These are phyloP conservation scores for Chrysoporthe austroafricana DNA, from an alignment of 2,329 filamentous ascomycete species.

Conservation along the genomic window DNA sequence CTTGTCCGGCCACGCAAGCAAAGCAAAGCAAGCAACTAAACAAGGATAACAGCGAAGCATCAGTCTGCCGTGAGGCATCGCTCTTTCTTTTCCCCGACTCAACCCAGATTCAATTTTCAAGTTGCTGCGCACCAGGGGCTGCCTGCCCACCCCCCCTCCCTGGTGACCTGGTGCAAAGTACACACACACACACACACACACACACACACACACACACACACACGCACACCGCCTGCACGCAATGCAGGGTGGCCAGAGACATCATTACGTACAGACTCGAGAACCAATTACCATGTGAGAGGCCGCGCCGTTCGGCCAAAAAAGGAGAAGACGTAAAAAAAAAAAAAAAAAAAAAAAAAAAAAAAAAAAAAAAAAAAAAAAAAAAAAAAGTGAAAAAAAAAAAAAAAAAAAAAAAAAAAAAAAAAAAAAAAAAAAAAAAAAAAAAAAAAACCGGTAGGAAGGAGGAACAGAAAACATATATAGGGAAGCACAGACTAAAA, in stretches of 20 bases:
- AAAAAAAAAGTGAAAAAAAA: background rate
- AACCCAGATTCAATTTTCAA: background rate
- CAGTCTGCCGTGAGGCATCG: conserved; percentile 21
- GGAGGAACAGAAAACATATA: too few species aligned
- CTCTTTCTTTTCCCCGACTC: conserved; percentile 9
- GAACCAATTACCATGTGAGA: background rate
- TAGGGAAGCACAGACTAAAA: too few species aligned
- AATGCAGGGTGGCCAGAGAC: background rate
- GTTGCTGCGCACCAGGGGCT: background rate
- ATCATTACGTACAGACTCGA: background rate
- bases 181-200: background rate
- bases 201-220: background rate
- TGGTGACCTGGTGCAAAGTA: background rate
- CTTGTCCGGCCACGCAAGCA: background rate
- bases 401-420: background rate
- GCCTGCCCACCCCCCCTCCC: too few species aligned
- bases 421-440: background rate
- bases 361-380: background rate
- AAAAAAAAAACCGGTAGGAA: background rate
- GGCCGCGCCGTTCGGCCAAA: background rate
- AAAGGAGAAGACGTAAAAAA: background rate
- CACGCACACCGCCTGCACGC: background rate
- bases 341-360: background rate
- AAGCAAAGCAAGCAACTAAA: background rate
- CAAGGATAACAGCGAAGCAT: conserved; percentile 1